Base-by-base conservation (phyloP, 75 land plant species). In the Picea glauca region DNA sequence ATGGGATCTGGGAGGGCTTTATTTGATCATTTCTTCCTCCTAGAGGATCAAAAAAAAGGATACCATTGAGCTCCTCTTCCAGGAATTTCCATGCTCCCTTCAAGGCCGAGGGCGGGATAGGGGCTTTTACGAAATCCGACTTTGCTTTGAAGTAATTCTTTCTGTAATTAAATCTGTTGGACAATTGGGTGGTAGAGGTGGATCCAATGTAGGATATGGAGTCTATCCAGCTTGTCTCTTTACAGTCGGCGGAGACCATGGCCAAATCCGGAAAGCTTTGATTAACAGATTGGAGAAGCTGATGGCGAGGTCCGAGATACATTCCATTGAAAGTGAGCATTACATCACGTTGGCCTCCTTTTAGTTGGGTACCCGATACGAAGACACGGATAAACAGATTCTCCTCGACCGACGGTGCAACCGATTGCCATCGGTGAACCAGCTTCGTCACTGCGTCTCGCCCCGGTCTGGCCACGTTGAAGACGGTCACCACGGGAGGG, bases 401-500 rank as follows among this genome's bases (percentile, higher is more conserved):
- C 56, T 78, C 72, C 0, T 60, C 56, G 1, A 75, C 38, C 8
- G 5, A 35, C 3, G 80, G 80, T 17, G 77, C 84, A 32, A 83
- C 80, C 0, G 26, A 26, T 26, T 26, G 26, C 26, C 26, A 26
- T 26, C 26, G 26, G 26, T 26, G 26, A 26, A 79, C 66, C n/a
- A 83, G 77, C 7, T 80, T 58, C 54, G 78, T 32, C 5, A 80
- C 75, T 5, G n/a, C 17, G 17, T 38, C 56, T n/a, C 64, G 21
- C 13, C 85, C 81, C 57, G 60, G 35, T 20, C 60, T 76, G 78
- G 5, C 5, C 3, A 79, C 60, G 21, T 30, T 17, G 79, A 79
- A 83, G 13, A 40, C 75, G 3, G 81, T 56, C 74, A 80, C 78
- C 8, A 38, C 46, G 5, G 75, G 57, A 4, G 85, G 85, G 43